phyloP scores from a whole-genome alignment of 768 basidiomycete genomes.

The Agaricus blazei region DNA sequence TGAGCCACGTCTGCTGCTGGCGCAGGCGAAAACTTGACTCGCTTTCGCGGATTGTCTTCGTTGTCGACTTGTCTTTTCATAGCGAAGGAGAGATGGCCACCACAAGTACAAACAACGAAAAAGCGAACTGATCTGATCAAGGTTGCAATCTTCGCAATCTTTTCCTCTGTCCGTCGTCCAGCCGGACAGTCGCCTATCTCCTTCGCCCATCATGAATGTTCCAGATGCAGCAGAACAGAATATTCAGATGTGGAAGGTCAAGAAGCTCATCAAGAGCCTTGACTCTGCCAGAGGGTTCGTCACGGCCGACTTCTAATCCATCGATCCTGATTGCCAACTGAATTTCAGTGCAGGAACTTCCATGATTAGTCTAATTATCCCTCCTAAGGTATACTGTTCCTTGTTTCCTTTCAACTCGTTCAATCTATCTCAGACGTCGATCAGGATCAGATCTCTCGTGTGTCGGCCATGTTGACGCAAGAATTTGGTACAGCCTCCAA shows the following conservation, averaged over 20 bases:
- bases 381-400: conserved; percentile 65
- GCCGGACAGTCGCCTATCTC: conserved; percentile 18
- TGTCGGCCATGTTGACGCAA: conserved; percentile 94
- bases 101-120: conserved; percentile 30
- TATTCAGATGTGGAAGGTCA: conserved; percentile 98
- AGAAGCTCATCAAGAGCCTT: conserved; percentile 98
- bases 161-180: conserved; percentile 17
- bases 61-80: not conserved
- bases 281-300: conserved; percentile 85
- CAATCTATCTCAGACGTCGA: conserved; percentile 8
- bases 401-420: not conserved
- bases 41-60: conserved; percentile 5
- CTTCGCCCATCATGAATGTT: conserved; percentile 65
- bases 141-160: conserved; percentile 13
- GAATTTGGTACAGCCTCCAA: conserved; percentile 99
- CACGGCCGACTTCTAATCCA: conserved; percentile 5
- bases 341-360: conserved; percentile 81
- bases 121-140: conserved; percentile 22
- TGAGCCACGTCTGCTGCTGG: not conserved
- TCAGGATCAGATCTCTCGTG: conserved; percentile 91
- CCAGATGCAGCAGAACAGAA: conserved; percentile 83
- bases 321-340: conserved; percentile 19
- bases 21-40: not conserved
- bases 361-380: conserved; percentile 98
- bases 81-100: not conserved